Evolutionary conservation across 2,329 filamentous ascomycete species (phyloP).

Genomic region (Fusarium verticillioides): DNA sequence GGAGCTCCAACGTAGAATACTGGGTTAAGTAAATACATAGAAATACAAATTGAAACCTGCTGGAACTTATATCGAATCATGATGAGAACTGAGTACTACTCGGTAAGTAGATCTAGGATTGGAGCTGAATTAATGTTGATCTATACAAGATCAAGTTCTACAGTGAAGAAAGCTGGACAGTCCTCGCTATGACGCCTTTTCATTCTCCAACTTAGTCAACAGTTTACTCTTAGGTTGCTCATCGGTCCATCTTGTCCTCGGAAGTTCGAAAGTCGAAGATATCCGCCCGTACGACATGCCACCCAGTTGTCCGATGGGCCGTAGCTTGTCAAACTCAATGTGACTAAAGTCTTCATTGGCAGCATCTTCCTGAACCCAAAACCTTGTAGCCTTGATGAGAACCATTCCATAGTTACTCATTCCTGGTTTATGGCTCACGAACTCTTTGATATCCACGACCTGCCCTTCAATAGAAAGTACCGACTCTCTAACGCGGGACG

Average conservation of each 20-base stretch:
- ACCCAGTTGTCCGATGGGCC: constrained; percentile 82
- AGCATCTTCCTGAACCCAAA: constrained; percentile 91
- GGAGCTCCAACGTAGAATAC: constrained; percentile 44
- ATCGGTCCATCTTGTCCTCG: constrained; percentile 37
- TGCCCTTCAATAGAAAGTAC: constrained; percentile 87
- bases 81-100: too few species aligned
- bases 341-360: constrained; percentile 79
- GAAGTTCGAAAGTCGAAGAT: constrained; percentile 77
- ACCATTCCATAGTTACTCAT: constrained; percentile 79
- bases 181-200: neutral
- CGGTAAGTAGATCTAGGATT: neutral
- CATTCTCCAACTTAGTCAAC: neutral
- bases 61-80: accelerated
- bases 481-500: constrained; percentile 81
- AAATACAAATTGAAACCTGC: accelerated
- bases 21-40: constrained; percentile 4
- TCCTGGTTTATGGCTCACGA: constrained; percentile 77
- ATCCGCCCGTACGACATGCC: constrained; percentile 85
- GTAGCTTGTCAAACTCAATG: constrained; percentile 80
- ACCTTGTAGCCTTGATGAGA: constrained; percentile 83
- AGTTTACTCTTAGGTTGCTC: neutral
- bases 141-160: neutral
- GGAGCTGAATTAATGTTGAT: neutral
- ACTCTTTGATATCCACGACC: constrained; percentile 79
- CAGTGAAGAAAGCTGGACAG: accelerated